Conservation (phyloP, 2,329 filamentous ascomycete species). For the Acrocalymma vagum region DNA sequence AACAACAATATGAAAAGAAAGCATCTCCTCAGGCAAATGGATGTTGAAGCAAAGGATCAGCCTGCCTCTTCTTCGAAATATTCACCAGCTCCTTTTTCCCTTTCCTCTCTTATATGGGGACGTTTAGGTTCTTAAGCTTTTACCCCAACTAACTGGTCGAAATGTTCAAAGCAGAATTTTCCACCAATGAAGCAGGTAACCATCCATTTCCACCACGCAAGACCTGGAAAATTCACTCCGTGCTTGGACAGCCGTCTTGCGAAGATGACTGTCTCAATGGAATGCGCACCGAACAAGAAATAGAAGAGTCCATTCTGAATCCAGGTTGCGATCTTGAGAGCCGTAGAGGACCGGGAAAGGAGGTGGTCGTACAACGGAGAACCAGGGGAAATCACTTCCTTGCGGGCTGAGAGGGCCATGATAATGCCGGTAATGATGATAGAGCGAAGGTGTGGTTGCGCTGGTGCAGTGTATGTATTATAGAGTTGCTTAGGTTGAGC, state of each 20-base stretch:
- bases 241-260: constrained; percentile 20
- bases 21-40: no score
- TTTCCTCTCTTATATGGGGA: constrained; percentile 4
- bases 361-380: constrained; percentile 26
- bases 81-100: no score
- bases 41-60: no score
- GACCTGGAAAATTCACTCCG: constrained; percentile 22
- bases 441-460: constrained; percentile 21
- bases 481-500: constrained; percentile 19
- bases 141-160: constrained; percentile 24
- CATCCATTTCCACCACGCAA: constrained; percentile 33
- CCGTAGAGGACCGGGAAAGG: constrained; percentile 13
- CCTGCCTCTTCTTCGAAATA: no score
- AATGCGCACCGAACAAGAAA: constrained; percentile 31
- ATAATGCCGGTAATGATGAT: constrained; percentile 31
- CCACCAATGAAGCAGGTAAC: constrained; percentile 34
- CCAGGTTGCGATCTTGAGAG: constrained; percentile 24
- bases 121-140: not conserved
- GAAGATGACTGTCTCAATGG: constrained; percentile 29
- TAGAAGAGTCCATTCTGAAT: constrained; percentile 31
- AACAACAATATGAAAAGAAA: no score
- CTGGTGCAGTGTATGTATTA: constrained; percentile 27
- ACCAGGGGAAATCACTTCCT: constrained; percentile 25
- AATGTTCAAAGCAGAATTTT: constrained; percentile 29
- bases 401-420: constrained; percentile 29